Evolutionary conservation across 495 filamentous ascomycete genomes (phyloP).

Genomic region (Penicillium bovifimosum): DNA sequence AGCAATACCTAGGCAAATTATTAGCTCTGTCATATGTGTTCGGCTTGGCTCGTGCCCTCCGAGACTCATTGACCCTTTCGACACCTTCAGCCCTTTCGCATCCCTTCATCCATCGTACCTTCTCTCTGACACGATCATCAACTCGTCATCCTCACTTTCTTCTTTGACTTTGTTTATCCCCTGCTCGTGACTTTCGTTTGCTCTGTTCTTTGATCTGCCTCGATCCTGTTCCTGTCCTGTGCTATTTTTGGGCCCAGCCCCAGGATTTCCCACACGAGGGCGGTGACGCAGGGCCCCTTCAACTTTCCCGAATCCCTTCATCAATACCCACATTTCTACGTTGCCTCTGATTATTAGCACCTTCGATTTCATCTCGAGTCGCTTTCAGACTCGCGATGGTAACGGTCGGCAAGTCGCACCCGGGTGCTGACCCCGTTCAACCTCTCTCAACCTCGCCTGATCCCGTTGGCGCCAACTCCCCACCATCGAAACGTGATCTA

Average conservation of each 20-base stretch:
- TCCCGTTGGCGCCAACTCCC: slow-evolving; percentile 42
- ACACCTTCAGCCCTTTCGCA: slow-evolving; percentile 6
- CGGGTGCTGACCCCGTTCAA: slow-evolving; percentile 32
- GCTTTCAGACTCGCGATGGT: slow-evolving; percentile 30
- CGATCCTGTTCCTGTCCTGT: slow-evolving; percentile 3
- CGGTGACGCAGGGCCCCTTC: slow-evolving; percentile 31
- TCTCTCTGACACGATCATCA: background rate
- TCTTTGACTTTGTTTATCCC: background rate
- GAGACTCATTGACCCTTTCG: slow-evolving; percentile 9
- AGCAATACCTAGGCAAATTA: background rate
- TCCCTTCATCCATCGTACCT: slow-evolving; percentile 2
- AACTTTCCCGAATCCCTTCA: slow-evolving; percentile 13
- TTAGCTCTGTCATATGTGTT: slow-evolving; percentile 4
- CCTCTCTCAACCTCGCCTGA: slow-evolving; percentile 30
- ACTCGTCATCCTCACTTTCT: background rate
- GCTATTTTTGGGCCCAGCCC: slow-evolving; percentile 40
- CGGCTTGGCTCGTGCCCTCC: slow-evolving; percentile 13
- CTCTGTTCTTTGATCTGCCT: background rate
- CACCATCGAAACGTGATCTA: slow-evolving; percentile 72
- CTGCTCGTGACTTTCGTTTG: background rate
- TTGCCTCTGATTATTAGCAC: background rate
- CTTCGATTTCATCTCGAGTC: slow-evolving; percentile 8
- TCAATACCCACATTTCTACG: slow-evolving; percentile 1
- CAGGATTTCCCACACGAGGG: slow-evolving; percentile 35
- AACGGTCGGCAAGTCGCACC: slow-evolving; percentile 39